These are phyloP conservation scores for Multifurca ochricompacta DNA, from an alignment of 768 basidiomycete genomes.

Conservation along the genomic window DNA sequence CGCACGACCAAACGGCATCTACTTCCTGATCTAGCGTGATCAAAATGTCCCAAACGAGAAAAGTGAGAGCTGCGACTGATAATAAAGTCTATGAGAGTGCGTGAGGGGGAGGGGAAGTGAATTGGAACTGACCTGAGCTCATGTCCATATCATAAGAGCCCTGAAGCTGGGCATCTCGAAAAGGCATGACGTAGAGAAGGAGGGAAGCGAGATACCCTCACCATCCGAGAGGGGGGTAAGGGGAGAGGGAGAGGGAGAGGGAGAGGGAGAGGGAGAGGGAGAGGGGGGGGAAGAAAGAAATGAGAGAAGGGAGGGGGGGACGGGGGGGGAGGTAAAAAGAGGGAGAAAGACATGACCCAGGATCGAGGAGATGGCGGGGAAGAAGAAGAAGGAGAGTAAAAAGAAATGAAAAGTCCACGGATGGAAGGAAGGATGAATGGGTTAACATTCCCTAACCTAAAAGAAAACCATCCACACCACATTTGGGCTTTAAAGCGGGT, in stretches of 20 bases:
- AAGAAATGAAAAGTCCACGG: too few relatives aligned
- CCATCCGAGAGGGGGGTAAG: not conserved
- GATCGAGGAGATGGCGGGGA: too few relatives aligned
- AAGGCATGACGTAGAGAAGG: not conserved
- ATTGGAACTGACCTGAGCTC: not conserved
- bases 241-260: not conserved
- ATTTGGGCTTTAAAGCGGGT: too few relatives aligned
- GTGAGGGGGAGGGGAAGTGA: not conserved
- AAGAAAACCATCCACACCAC: too few relatives aligned
- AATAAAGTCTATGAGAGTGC: too few relatives aligned
- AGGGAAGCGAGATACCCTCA: not conserved
- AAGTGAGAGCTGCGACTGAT: constrained; percentile 25
- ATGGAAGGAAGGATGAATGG: too few relatives aligned
- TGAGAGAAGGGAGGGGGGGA: too few relatives aligned
- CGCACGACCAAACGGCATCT: constrained; percentile 29
- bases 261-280: too few relatives aligned
- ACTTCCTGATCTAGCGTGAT: constrained; percentile 25
- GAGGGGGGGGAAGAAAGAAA: not conserved
- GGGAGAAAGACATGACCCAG: too few relatives aligned
- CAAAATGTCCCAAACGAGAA: constrained; percentile 27
- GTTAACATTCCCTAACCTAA: too few relatives aligned
- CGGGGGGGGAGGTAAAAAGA: too few relatives aligned
- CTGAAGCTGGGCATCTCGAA: not conserved
- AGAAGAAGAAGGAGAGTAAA: too few relatives aligned
- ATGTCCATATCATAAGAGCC: not conserved